Evolutionary conservation across 495 filamentous ascomycete species (phyloP), one percentile per base, ranked within the genome.

Genomic region (Diplogelasinospora grovesii): DNA sequence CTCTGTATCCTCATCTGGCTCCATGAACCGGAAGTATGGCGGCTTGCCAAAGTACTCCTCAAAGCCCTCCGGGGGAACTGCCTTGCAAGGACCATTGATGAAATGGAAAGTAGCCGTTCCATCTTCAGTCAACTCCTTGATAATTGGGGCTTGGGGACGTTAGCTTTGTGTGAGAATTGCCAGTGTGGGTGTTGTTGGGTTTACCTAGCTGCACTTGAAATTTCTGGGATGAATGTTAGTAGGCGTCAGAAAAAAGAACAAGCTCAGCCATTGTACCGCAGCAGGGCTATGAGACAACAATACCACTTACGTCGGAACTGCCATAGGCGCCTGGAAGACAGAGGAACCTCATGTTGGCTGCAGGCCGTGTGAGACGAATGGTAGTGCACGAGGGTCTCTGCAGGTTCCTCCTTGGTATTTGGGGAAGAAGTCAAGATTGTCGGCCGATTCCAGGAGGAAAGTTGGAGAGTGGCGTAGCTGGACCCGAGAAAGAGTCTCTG

Each of bases 21-120:
- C 70, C 42, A 74, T 65, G 55, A 72, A 74, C 20, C 70, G 66
- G 42, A 59, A 74, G 33, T 69, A 67, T 8, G 70, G 70, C 5
- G 65, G 64, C 16, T 65, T 62, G 22, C 70, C 70, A 48, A 73
- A 74, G 57, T 68, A 74, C 21, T 72, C 69, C 32, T 71, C 69
- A 42, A 68, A 74, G 5, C 70, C 70, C 23, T 63, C 56, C 0
- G 70, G 70, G 8, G 70, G 70, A 3, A 61, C 55, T 2, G 65
- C 68, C 38, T 68, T 65, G 48, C 65, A 65, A 28, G 59, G 61
- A 7, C 68, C 70, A 28, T 73, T 54, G 41, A 69, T 62, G 52
- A 71, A 74, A 28, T 66, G 57, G 35, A 73, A 70, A 3, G 52
- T 54, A 0, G 66, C 68, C 10, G 60, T 66, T 21, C 50, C 57